A percentile compares a stretch with the other conserved stretches of the same genome.
Evolutionary conservation across 176 grass and related monocot species (phyloP).

Genomic region (Oryza punctata): DNA sequence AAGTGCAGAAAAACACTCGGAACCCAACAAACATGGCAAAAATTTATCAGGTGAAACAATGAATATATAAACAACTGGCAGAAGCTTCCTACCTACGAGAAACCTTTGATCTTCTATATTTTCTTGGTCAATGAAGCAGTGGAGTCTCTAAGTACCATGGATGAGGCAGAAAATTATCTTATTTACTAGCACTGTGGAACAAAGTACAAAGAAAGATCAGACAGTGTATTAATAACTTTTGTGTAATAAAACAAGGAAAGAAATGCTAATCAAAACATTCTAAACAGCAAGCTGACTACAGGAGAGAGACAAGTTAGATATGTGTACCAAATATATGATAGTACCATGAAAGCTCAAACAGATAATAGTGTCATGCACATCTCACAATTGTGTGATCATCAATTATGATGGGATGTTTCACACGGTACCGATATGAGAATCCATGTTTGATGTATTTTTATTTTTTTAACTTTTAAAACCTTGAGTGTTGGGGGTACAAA

Average conservation of each 20-base stretch:
- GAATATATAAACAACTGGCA: conserved; percentile 3
- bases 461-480: conserved; percentile 7
- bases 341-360: not conserved
- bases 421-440: not conserved
- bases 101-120: conserved; percentile 21
- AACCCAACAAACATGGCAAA: not conserved
- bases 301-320: not conserved
- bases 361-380: not conserved
- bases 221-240: conserved; percentile 21
- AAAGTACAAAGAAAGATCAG: conserved; percentile 14
- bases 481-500: not conserved
- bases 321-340: conserved; percentile 20
- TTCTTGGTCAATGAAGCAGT: conserved; percentile 19
- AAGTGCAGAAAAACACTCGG: not conserved
- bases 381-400: not conserved
- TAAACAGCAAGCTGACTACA: not conserved
- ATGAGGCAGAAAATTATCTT: not conserved
- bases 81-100: conserved; percentile 2
- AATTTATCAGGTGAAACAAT: conserved; percentile 17
- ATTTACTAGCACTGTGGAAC: conserved; percentile 18
- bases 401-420: conserved; percentile 1
- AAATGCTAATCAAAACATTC: conserved; percentile 20
- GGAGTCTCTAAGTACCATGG: conserved; percentile 28
- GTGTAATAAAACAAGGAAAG: conserved; percentile 15
- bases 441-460: conserved; percentile 6